Evolutionary conservation across 768 basidiomycete genomes (phyloP), one percentile per base, ranked within the genome.

Genomic region (Lentinula lateritia): DNA sequence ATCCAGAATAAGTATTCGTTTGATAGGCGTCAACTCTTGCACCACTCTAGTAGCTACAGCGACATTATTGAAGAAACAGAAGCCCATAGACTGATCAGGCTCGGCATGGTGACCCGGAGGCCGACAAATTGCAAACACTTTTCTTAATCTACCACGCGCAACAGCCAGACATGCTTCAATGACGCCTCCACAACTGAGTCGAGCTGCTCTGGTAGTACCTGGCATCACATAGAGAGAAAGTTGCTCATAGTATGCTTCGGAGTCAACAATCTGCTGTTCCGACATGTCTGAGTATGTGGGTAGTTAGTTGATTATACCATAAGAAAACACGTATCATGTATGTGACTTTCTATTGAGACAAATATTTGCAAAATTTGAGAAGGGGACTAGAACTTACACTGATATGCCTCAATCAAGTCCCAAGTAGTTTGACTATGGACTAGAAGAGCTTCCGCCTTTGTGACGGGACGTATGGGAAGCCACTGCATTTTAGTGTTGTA

Each of bases 41-140:
- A 91, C 86, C 28, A 94, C 90, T 68, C 86, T 85, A 18, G 93
- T 84, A 1, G 95, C 95, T 15, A 99, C 91, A 0, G 97, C 90
- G 38, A 96, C 95, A 70, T 99, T 99, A 73, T 99, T 99, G 78
- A 95, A 97, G 78, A 99, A 97, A 74, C 97, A 98, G 73, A 99
- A 99, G 1, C 97, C 97, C 95, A 98, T 98, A 65, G 93, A 92
- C 70, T 95, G 90, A 65, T 97, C 93, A 5, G 97, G 97, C 71
- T 99, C 97, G 6, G 97, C 95, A 69, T 99, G 97, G 71, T 99
- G 97, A 0, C 97, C 97, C 0, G 97, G 97, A 12, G 97, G 97
- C 58, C 97, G 85, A 39, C 98, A 95, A 63, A 98, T 93, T 2
- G 97, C 97, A 70, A 99, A 90, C 0, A 91, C 81, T 72, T 95